phyloP scores from a whole-genome alignment of 441 rosid genomes.

The Aleurites moluccanus region DNA sequence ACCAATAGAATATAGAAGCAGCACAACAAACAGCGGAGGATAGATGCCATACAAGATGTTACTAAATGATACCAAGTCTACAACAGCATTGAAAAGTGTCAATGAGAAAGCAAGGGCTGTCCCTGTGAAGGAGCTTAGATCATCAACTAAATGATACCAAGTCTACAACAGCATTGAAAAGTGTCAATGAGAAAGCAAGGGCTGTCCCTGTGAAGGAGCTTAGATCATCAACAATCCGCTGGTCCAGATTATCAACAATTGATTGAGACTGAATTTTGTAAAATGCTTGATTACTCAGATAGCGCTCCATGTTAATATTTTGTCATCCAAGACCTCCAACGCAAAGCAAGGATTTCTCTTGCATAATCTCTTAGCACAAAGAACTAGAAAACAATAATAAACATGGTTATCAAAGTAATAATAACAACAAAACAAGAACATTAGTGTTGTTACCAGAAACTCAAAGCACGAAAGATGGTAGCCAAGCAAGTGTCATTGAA shows the following conservation, averaged over 20 bases:
- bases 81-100: constrained; percentile 73
- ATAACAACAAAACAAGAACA: background rate
- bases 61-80: constrained; percentile 92
- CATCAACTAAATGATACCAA: constrained; percentile 94
- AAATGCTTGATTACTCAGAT: constrained; percentile 65
- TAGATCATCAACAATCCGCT: constrained; percentile 88
- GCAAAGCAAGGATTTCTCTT: constrained; percentile 65
- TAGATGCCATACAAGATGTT: constrained; percentile 88
- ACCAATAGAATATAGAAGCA: constrained; percentile 74
- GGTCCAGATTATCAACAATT: constrained; percentile 91
- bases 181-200: constrained; percentile 76
- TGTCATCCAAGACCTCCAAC: constrained; percentile 99
- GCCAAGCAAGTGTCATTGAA: background rate
- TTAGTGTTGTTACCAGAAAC: background rate
- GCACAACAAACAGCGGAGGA: constrained; percentile 85
- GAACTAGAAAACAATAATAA: constrained; percentile 44
- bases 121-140: constrained; percentile 83
- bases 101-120: constrained; percentile 86
- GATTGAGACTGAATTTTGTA: constrained; percentile 96
- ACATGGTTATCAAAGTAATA: background rate
- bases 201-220: constrained; percentile 90
- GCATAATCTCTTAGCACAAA: constrained; percentile 94
- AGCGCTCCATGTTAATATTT: constrained; percentile 82
- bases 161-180: constrained; percentile 81
- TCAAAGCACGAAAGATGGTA: background rate